These are phyloP conservation scores for Ophiostoma sp. DNA, from an alignment of 2,329 filamentous ascomycete genomes.

Conservation along the genomic window DNA sequence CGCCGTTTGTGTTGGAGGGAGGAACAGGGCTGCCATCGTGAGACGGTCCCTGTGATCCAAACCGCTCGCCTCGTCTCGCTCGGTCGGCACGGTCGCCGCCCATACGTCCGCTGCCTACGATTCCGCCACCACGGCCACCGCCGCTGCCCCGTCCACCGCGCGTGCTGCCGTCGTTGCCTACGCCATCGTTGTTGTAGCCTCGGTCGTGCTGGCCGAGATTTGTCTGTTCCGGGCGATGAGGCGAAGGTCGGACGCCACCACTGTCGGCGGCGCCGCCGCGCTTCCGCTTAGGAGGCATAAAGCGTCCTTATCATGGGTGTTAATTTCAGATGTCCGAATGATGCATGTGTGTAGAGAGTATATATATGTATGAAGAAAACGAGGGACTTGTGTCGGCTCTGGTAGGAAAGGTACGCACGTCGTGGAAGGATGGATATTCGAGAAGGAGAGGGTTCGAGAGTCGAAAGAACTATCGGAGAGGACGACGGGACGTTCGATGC, in stretches of 20 bases:
- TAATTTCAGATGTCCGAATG: conserved; percentile 17
- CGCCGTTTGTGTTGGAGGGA: conserved; percentile 21
- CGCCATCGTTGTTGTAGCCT: conserved; percentile 47
- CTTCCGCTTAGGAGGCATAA: conserved; percentile 63
- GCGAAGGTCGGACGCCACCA: conserved; percentile 56
- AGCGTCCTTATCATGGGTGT: conserved; percentile 29
- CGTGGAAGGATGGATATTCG: conserved; percentile 14
- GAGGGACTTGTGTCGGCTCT: background rate
- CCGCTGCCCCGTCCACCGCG: background rate
- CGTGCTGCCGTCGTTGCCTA: conserved; percentile 37
- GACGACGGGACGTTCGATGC: background rate
- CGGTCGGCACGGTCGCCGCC: conserved; percentile 45
- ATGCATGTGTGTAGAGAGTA: conserved; percentile 17
- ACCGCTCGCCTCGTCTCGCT: conserved; percentile 51
- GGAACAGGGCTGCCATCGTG: conserved; percentile 33
- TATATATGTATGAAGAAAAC: background rate
- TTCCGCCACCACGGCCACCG: background rate
- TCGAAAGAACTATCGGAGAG: background rate
- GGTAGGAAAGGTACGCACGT: conserved; percentile 22
- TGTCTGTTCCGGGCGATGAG: conserved; percentile 62
- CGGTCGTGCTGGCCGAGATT: conserved; percentile 59
- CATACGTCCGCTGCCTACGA: background rate
- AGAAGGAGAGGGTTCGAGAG: background rate
- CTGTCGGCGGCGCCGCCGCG: conserved; percentile 51
- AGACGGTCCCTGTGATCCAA: conserved; percentile 49